phyloP scores from a whole-genome alignment of 2,329 filamentous ascomycete species.

The Colletotrichum sp. region DNA sequence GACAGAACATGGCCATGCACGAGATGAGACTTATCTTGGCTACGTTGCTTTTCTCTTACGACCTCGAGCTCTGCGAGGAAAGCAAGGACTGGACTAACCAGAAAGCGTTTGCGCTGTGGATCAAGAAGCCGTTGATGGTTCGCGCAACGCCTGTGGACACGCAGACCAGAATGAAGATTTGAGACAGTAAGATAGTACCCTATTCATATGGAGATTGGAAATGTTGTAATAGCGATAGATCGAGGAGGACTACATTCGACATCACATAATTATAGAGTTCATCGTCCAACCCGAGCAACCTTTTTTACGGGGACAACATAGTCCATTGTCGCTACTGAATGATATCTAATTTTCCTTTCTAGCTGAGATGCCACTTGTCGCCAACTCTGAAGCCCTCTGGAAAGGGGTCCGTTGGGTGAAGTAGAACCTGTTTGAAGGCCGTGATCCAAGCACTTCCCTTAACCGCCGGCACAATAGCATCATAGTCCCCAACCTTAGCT shows the following conservation, averaged over 20 bases:
- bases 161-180: neutral
- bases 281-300: neutral
- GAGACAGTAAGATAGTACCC: neutral
- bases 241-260: neutral
- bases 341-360: neutral
- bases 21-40: constrained; percentile 55
- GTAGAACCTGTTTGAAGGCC: constrained; percentile 45
- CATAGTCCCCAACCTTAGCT: constrained; percentile 39
- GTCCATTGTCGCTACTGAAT: rapidly evolving
- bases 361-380: neutral
- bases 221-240: neutral
- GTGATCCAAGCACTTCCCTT: constrained; percentile 52
- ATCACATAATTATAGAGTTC: neutral
- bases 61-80: neutral
- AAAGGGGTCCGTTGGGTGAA: constrained; percentile 49
- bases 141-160: neutral
- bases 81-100: neutral
- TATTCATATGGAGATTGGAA: rapidly evolving
- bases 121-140: constrained; percentile 8
- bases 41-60: neutral
- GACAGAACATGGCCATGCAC: constrained; percentile 59
- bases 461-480: constrained; percentile 45
- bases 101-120: constrained; percentile 7
- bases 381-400: constrained; percentile 33
- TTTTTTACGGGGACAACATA: rapidly evolving